phyloP scores from a whole-genome alignment of 2,329 filamentous ascomycete species.

The Hyphodiscus sp. region DNA sequence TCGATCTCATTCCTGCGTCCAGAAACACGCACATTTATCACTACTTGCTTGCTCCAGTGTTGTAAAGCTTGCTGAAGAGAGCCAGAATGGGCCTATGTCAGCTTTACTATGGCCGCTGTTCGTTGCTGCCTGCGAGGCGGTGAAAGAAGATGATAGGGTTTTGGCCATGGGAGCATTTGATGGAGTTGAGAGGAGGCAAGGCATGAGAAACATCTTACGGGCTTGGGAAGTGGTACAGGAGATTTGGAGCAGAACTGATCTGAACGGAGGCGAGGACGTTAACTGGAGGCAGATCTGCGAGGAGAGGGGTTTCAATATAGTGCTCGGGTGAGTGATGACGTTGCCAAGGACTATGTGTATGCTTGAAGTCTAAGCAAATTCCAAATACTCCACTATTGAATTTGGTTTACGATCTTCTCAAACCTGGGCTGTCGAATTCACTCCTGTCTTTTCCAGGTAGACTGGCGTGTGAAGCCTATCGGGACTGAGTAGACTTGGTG shows the following conservation, averaged over 20 bases:
- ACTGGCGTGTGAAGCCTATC: no score
- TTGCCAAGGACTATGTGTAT: no score
- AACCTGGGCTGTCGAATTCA: no score
- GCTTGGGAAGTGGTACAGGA: constrained; percentile 55
- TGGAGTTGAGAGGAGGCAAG: constrained; percentile 49
- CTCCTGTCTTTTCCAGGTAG: no score
- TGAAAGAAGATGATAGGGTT: constrained; percentile 40
- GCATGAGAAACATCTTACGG: constrained; percentile 58
- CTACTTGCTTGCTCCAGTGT: constrained; percentile 49
- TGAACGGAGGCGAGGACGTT: constrained; percentile 7
- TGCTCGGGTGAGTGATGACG: constrained; percentile 39
- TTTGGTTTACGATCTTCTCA: no score
- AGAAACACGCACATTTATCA: constrained; percentile 44
- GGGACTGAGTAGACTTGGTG: no score
- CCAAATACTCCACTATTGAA: no score
- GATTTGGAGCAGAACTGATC: constrained; percentile 51
- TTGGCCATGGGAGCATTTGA: constrained; percentile 46
- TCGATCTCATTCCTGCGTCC: constrained; percentile 43
- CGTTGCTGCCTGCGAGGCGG: constrained; percentile 54
- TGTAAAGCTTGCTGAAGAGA: constrained; percentile 37
- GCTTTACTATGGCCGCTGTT: constrained; percentile 60
- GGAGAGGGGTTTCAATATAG: constrained; percentile 52
- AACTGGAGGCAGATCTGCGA: constrained; percentile 48
- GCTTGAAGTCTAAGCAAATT: no score
- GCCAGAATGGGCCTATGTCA: constrained; percentile 47